These are phyloP conservation scores for Colletotrichum somersetense DNA, from an alignment of 2,329 filamentous ascomycete species.

Conservation along the genomic window DNA sequence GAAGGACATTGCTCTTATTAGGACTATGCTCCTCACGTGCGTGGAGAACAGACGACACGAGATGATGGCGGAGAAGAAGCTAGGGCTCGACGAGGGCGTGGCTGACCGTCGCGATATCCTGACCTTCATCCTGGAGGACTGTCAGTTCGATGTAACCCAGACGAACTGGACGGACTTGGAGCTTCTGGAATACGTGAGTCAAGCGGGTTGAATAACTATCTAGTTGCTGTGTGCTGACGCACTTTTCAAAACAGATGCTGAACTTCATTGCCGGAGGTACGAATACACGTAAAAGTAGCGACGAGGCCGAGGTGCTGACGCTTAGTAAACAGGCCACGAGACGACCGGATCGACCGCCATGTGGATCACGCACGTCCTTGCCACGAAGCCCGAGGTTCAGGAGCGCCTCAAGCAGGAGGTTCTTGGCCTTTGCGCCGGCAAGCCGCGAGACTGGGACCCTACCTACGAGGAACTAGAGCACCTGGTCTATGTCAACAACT, in stretches of 20 bases:
- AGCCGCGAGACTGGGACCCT: conserved; percentile 47
- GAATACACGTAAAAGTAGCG: not conserved
- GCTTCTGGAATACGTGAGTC: conserved; percentile 46
- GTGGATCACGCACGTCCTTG: conserved; percentile 37
- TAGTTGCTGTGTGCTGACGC: conserved; percentile 40
- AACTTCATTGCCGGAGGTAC: conserved; percentile 45
- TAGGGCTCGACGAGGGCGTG: conserved; percentile 39
- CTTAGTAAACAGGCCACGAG: conserved; percentile 25
- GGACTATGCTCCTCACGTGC: conserved; percentile 48
- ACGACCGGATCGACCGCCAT: conserved; percentile 40
- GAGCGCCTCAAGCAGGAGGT: conserved; percentile 33
- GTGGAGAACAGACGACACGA: conserved; percentile 48
- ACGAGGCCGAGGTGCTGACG: not conserved
- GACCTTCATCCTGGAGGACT: conserved; percentile 48
- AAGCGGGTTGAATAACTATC: too few relatives aligned
- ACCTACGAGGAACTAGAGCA: conserved; percentile 53
- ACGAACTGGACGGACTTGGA: conserved; percentile 44
- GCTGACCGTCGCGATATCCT: conserved; percentile 44
- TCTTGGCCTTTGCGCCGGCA: conserved; percentile 50
- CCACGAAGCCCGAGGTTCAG: conserved; percentile 31
- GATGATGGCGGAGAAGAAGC: conserved; percentile 43
- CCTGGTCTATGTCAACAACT: conserved; percentile 62
- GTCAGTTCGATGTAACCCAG: conserved; percentile 29
- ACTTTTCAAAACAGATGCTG: conserved; percentile 43
- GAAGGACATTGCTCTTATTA: conserved; percentile 50